phyloP scores from a whole-genome alignment of 139 green algal species.

The Chlorella sp. region DNA sequence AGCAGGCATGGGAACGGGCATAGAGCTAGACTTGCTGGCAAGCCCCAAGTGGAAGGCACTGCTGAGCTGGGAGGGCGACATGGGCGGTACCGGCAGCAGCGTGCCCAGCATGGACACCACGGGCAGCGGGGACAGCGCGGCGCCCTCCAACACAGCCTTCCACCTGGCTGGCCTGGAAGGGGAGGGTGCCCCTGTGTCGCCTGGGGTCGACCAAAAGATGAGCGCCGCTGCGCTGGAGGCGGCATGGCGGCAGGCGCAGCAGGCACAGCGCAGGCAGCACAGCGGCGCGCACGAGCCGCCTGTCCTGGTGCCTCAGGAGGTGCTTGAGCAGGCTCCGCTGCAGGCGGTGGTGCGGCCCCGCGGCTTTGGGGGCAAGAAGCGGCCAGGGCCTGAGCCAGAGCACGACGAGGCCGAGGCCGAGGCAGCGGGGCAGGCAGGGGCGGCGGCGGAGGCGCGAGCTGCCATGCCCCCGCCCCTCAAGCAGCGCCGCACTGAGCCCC shows the following conservation, averaged over 20 bases:
- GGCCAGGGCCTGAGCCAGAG: background rate
- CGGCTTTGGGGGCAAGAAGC: background rate
- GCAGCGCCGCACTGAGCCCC: background rate
- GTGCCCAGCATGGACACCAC: background rate
- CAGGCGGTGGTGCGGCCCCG: background rate
- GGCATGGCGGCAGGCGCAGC: background rate
- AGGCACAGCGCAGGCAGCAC: background rate
- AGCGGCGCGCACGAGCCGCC: no score
- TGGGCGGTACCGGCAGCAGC: background rate
- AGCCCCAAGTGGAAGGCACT: conserved; percentile 30
- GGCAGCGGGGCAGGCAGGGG: background rate
- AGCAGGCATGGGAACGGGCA: background rate
- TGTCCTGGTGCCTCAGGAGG: background rate
- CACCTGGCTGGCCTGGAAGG: no score
- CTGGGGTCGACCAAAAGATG: background rate
- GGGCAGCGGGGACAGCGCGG: background rate
- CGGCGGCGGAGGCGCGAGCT: background rate
- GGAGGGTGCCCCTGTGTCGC: background rate
- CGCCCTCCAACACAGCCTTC: background rate
- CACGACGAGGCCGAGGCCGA: background rate
- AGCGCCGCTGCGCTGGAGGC: background rate
- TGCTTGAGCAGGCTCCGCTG: background rate
- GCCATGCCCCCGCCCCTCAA: background rate
- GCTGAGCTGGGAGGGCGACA: conserved; percentile 9
- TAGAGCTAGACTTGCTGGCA: conserved; percentile 2